Evolutionary conservation across 768 basidiomycete species (phyloP).

Genomic region (Suillus alpinus): DNA sequence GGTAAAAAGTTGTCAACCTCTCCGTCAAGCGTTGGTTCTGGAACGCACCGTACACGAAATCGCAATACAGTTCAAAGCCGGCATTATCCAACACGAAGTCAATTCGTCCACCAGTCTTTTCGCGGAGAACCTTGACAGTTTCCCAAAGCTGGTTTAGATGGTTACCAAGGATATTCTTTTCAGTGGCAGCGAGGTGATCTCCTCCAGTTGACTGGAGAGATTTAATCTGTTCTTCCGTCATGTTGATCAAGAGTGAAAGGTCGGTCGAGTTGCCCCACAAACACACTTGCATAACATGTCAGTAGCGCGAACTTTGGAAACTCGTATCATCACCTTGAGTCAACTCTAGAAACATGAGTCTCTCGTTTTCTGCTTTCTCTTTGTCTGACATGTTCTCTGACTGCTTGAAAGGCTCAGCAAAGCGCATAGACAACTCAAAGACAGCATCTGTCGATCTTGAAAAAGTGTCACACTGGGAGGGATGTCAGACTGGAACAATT

Average conservation of each 20-base stretch:
- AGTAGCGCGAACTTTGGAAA: constrained; percentile 2
- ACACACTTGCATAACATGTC: constrained; percentile 54
- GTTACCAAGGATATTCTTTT: constrained; percentile 95
- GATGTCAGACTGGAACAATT: constrained; percentile 7
- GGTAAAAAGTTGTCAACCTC: constrained; percentile 17
- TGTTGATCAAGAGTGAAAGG: constrained; percentile 91
- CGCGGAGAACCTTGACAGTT: constrained; percentile 63
- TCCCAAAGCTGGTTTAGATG: constrained; percentile 72
- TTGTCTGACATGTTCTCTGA: constrained; percentile 48
- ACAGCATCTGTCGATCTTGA: constrained; percentile 89
- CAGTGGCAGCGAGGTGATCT: constrained; percentile 91
- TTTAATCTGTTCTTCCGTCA: constrained; percentile 98
- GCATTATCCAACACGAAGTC: constrained; percentile 87
- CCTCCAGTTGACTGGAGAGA: constrained; percentile 94
- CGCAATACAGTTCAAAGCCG: constrained; percentile 81
- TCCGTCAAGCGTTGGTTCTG: not conserved
- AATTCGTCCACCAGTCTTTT: constrained; percentile 70
- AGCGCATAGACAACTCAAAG: constrained; percentile 90
- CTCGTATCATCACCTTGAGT: constrained; percentile 65
- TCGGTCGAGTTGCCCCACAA: constrained; percentile 98
- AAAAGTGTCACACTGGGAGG: constrained; percentile 83
- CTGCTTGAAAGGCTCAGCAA: constrained; percentile 79
- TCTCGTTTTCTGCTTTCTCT: constrained; percentile 66
- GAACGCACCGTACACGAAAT: constrained; percentile 75
- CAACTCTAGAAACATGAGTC: constrained; percentile 86